phyloP scores from a whole-genome alignment of 192 early-diverging fungal genomes.

The Dissophora ornata region DNA sequence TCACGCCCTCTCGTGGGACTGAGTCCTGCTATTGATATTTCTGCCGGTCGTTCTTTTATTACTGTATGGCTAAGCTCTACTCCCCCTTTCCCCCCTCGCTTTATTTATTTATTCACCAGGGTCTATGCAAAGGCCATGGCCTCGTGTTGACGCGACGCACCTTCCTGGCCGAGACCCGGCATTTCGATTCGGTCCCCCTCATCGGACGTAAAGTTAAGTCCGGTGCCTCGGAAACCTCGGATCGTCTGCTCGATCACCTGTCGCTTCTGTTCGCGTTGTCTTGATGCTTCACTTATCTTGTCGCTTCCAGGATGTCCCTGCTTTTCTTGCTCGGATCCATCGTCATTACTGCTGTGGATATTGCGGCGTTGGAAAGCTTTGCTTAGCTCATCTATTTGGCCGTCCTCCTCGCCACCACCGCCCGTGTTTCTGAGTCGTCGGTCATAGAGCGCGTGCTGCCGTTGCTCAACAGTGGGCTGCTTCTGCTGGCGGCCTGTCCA shows the following conservation, averaged over 20 bases:
- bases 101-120: background rate
- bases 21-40: no score
- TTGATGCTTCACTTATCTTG: background rate
- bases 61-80: no score
- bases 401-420: background rate
- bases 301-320: background rate
- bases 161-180: background rate
- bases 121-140: background rate
- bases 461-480: slow-evolving; percentile 21
- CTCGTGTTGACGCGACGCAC: background rate
- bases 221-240: slow-evolving; percentile 37
- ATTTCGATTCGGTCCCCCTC: background rate
- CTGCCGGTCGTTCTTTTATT: no score
- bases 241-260: slow-evolving; percentile 43
- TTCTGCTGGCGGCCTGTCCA: slow-evolving; percentile 10
- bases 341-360: background rate
- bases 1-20: no score
- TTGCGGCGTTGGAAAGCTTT: slow-evolving; percentile 22
- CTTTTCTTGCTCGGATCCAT: background rate
- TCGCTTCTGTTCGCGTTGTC: slow-evolving; percentile 29
- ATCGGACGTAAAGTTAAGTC: slow-evolving; percentile 21
- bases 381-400: slow-evolving; percentile 17
- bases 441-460: slow-evolving; percentile 30
- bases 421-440: slow-evolving; percentile 3
- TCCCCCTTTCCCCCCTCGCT: no score